Base-by-base conservation (phyloP, 305 asterid genomes). In the Solanum chacoense region DNA sequence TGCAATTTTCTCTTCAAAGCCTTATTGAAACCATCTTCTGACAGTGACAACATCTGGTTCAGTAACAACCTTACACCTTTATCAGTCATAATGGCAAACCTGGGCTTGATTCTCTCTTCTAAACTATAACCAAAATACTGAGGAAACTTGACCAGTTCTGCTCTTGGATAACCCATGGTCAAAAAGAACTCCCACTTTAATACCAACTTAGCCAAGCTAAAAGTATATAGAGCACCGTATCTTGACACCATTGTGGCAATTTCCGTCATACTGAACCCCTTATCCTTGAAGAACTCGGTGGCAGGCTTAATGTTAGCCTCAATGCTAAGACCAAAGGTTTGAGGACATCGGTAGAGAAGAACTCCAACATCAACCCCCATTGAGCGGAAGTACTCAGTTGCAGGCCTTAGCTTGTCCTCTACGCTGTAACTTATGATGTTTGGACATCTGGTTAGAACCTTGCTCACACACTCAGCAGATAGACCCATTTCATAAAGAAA, bases 91-190 rank as follows among this genome's bases (percentile, higher is more conserved):
- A 93, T 92, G 87, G 91, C 93, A 65, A 92, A 95, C 93, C 99
- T 91, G 8, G 97, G 98, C 87, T 95, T 97, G 91, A 96, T 97
- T 92, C 98, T 93, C 34, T 91, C 96, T 88, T 94, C 96, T 74
- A 96, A 92, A 88, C 97, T 96, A 90, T 97, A 97, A 84, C 99
- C 98, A 74, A 97, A 97, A 89, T 94, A 97, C 71, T 97, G 98
- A 24, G 98, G 99, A 90, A 97, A 96, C 85, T 97, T 97, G 14
- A 96, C 92, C 90, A 97, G 87, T 65, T 96, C 98, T 0, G 96
- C 90, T 73, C 91, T 93, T 0, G 98, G 97, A 91, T 95, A 97
- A 29, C 88, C 95, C 94, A 90, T 97, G 24, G 95, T 94, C 86
- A 91, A 86, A 87, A 92, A 97, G 91, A 95, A 96, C 73, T 96